Percentiles rank a stretch among this genome's conserved stretches.
Evolutionary conservation across 768 basidiomycete species (phyloP).

Genomic region (Cystobasidium tubakii): DNA sequence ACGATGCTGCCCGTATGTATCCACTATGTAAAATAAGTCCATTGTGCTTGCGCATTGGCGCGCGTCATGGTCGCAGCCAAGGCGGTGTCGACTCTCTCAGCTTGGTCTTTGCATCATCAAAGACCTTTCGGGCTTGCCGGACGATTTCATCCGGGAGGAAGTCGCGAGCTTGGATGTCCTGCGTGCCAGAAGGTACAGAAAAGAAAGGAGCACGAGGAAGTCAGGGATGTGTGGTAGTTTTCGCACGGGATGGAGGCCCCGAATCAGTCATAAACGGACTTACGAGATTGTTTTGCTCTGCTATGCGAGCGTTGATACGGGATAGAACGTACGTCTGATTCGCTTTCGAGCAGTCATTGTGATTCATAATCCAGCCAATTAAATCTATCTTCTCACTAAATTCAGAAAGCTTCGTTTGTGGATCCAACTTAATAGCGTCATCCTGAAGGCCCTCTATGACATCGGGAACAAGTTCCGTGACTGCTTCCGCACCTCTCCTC

Average conservation of each 20-base stretch:
- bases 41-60: no score
- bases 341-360: background rate
- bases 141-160: background rate
- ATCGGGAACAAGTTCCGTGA: background rate
- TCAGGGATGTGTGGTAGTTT: no score
- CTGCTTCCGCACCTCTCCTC: background rate
- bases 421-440: background rate
- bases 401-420: background rate
- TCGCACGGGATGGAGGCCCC: no score
- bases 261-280: no score
- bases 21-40: no score
- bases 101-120: background rate
- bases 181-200: no score
- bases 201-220: no score
- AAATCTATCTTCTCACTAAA: background rate
- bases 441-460: background rate
- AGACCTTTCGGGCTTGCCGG: background rate
- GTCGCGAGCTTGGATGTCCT: no score
- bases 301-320: background rate
- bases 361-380: background rate
- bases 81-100: background rate
- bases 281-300: background rate
- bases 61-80: background rate
- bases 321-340: background rate
- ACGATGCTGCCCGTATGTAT: no score